phyloP scores from a whole-genome alignment of 345 rosid species.

The Arabis alpina region DNA sequence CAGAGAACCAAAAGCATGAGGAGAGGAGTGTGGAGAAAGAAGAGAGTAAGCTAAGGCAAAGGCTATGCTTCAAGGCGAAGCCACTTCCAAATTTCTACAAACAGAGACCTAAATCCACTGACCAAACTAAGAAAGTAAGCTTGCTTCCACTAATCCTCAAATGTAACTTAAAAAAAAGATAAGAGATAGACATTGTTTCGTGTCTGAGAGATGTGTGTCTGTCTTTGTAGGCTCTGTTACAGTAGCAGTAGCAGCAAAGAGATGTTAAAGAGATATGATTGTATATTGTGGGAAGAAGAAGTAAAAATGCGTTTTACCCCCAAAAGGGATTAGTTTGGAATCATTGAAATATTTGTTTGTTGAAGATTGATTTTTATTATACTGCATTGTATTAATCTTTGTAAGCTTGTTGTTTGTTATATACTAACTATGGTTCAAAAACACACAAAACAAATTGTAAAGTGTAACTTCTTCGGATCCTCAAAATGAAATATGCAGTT shows the following conservation, averaged over 20 bases:
- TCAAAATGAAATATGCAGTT: too few relatives aligned
- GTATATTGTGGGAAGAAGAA: conserved; percentile 9
- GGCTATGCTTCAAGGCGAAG: conserved; percentile 90
- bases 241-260: conserved; percentile 22
- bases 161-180: not conserved
- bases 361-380: not conserved
- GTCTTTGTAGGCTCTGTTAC: conserved; percentile 43
- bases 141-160: not conserved
- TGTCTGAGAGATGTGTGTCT: conserved; percentile 7
- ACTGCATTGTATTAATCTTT: conserved; percentile 1
- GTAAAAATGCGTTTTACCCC: not conserved
- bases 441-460: not conserved
- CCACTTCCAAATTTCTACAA: conserved; percentile 90
- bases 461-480: too few relatives aligned
- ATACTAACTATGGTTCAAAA: not conserved
- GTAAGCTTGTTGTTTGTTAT: not conserved
- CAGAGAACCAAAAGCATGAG: conserved; percentile 48
- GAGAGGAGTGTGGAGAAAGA: conserved; percentile 77
- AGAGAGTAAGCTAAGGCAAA: conserved; percentile 61
- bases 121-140: conserved; percentile 58
- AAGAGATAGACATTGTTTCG: not conserved
- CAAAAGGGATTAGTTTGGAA: not conserved
- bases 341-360: conserved; percentile 2
- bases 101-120: conserved; percentile 49
- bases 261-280: conserved; percentile 1